These are phyloP conservation scores for Gelatoporia subvermispora DNA, from an alignment of 768 basidiomycete species.

Conservation along the genomic window DNA sequence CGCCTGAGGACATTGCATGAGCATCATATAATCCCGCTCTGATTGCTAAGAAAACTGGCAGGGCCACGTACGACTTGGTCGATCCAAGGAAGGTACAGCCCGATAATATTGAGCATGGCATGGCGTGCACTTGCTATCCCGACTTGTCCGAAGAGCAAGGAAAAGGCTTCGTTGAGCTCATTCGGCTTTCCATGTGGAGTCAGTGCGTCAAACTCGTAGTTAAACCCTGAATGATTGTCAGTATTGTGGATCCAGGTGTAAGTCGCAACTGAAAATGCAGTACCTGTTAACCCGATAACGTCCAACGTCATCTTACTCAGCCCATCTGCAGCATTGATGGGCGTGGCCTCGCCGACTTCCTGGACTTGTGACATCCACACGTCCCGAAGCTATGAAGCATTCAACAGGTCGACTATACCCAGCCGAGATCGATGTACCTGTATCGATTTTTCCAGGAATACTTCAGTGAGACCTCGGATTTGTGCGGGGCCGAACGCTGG, in stretches of 20 bases:
- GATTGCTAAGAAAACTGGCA: too few species aligned
- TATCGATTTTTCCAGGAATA: conserved; percentile 52
- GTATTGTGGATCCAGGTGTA: background rate
- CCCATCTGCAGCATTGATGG: conserved; percentile 30
- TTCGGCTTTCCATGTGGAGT: conserved; percentile 21
- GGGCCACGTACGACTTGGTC: background rate
- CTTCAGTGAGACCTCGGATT: conserved; percentile 50
- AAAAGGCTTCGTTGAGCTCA: conserved; percentile 29
- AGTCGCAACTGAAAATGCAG: background rate
- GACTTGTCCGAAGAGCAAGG: conserved; percentile 16
- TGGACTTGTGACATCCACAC: conserved; percentile 24
- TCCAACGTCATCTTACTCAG: conserved; percentile 34
- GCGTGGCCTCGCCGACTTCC: conserved; percentile 15
- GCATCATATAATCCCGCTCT: too few species aligned
- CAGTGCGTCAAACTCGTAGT: conserved; percentile 30
- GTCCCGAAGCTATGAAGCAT: conserved; percentile 14
- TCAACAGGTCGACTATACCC: background rate
- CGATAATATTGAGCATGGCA: background rate
- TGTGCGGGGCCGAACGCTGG: conserved; percentile 62
- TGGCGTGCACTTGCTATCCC: too few species aligned
- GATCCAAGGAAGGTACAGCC: background rate
- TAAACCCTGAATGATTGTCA: conserved; percentile 23
- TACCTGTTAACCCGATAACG: conserved; percentile 38
- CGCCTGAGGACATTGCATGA: too few species aligned
- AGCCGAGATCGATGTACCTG: conserved; percentile 41